phyloP scores from a whole-genome alignment of 208 protist species.

The Crithidia mellificae region DNA sequence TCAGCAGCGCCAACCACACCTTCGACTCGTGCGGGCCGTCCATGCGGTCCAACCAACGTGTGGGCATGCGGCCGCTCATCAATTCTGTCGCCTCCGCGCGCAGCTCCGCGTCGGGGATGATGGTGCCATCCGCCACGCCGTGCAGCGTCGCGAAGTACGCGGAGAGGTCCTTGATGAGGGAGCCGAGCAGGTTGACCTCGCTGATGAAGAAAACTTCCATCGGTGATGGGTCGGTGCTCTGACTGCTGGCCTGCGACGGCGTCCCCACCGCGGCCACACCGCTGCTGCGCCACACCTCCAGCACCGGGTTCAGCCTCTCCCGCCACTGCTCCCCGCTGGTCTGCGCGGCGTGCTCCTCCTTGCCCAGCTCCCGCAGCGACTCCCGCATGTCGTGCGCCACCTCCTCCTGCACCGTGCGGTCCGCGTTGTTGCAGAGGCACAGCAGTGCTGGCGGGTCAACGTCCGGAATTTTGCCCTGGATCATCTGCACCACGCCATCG shows the following conservation, averaged over 20 bases:
- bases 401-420: slow-evolving; percentile 89
- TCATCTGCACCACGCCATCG: slow-evolving; percentile 51
- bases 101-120: slow-evolving; percentile 69
- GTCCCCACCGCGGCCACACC: slow-evolving; percentile 17
- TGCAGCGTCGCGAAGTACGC: slow-evolving; percentile 64
- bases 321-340: slow-evolving; percentile 64
- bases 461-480: slow-evolving; percentile 67
- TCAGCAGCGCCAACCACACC: slow-evolving; percentile 82
- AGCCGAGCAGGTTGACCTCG: slow-evolving; percentile 73
- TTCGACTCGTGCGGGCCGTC: slow-evolving; percentile 80
- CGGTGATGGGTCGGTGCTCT: slow-evolving; percentile 50
- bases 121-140: slow-evolving; percentile 79
- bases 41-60: slow-evolving; percentile 84
- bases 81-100: slow-evolving; percentile 80
- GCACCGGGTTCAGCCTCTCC: slow-evolving; percentile 73
- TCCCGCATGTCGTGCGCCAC: slow-evolving; percentile 51
- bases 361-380: slow-evolving; percentile 79
- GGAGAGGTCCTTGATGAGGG: slow-evolving; percentile 69
- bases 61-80: slow-evolving; percentile 80
- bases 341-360: slow-evolving; percentile 19
- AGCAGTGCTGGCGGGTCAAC: slow-evolving; percentile 82
- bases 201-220: slow-evolving; percentile 93
- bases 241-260: slow-evolving; percentile 20
- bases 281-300: slow-evolving; percentile 84
- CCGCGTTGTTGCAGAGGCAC: slow-evolving; percentile 93